Evolutionary conservation across 2,329 filamentous ascomycete species (phyloP), one percentile per base, ranked within the genome.

Genomic region (Aspergillus sp.): DNA sequence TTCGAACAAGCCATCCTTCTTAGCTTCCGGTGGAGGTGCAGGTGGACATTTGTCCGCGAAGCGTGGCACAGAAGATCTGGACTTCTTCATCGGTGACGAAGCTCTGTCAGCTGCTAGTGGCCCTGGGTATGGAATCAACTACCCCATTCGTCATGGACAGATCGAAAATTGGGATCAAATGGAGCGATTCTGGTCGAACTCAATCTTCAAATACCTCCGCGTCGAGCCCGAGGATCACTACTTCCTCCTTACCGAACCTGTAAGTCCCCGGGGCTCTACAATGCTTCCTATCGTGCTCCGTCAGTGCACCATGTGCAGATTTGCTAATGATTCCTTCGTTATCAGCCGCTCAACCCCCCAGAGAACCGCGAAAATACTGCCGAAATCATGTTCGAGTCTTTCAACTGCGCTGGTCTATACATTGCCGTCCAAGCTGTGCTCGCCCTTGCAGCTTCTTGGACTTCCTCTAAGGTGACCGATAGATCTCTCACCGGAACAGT

Each of bases 131-230:
- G 93, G 92, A 57, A 83, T 99, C 74, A 91, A 98, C 79, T 99
- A 98, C 77, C 95, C 95, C 57, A 98, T 99, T 70, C 88, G 95
- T 64, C 95, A 99, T 73, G 95, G 95, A 49, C 95, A 99, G 81
- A 91, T 99, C 76, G 95, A 99, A 80, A 98, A 99, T 75, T 99
- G 95, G 95, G 95, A 99, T 78, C 91, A 97, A 71, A 99, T 99
- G 95, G 95, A 99, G 78, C 89, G 95, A 63, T 99, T 98, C 81
- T 99, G 95, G 95, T 98, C 96, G 66, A 98, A 98, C 81, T 99
- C 95, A 63, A 99, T 99, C 79, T 99, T 99, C 86, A 99, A 99
- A 77, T 99, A 99, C 73, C 85, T 99, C 53, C 87, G 95, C 69
- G 95, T 99, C 66, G 95, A 99, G 79, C 95, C 95, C 30, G 95